A percentile compares a stretch with the other conserved stretches of the same genome.
Conservation (phyloP, 1,284 basidiomycete genomes). For the Xanthoconium separans region DNA sequence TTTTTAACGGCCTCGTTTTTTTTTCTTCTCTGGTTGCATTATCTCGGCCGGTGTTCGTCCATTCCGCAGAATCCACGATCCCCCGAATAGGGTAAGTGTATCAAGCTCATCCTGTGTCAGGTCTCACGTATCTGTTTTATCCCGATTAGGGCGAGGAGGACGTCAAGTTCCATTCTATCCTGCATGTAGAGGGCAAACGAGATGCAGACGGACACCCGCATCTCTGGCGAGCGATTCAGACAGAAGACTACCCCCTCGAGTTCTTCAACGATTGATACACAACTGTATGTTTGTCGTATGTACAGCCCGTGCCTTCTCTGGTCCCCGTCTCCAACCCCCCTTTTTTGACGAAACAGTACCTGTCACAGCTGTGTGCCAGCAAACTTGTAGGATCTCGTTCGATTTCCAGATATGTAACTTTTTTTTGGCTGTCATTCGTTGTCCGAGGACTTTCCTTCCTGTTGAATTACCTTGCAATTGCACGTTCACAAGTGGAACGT, state of each 20-base stretch:
- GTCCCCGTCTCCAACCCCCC: background rate
- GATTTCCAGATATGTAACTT: constrained; percentile 2
- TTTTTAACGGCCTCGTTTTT: constrained; percentile 12
- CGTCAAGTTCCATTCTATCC: constrained; percentile 68
- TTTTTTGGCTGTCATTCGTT: constrained; percentile 1
- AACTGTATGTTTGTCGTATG: background rate
- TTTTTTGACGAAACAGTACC: constrained; percentile 19
- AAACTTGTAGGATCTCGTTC: background rate
- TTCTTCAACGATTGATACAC: constrained; percentile 57
- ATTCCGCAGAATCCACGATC: constrained; percentile 61
- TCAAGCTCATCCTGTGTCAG: constrained; percentile 1
- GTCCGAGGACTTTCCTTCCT: constrained; percentile 6
- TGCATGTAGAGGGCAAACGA: constrained; percentile 58
- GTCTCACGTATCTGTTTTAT: constrained; percentile 13
- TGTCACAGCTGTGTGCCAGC: constrained; percentile 17
- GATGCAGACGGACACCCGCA: constrained; percentile 52
- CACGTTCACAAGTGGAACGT: too few relatives aligned
- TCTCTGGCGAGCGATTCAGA: constrained; percentile 65
- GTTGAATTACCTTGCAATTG: background rate
- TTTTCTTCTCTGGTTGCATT: constrained; percentile 5
- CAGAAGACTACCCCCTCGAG: constrained; percentile 53
- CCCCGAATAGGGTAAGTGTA: constrained; percentile 60
- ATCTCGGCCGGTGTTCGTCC: constrained; percentile 1
- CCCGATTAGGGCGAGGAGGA: constrained; percentile 56
- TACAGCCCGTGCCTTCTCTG: background rate